Percentiles rank a stretch among this genome's conserved stretches.
phyloP scores from a whole-genome alignment of 225 moss, liverwort and hornwort species.

The Lunularia cruciata region DNA sequence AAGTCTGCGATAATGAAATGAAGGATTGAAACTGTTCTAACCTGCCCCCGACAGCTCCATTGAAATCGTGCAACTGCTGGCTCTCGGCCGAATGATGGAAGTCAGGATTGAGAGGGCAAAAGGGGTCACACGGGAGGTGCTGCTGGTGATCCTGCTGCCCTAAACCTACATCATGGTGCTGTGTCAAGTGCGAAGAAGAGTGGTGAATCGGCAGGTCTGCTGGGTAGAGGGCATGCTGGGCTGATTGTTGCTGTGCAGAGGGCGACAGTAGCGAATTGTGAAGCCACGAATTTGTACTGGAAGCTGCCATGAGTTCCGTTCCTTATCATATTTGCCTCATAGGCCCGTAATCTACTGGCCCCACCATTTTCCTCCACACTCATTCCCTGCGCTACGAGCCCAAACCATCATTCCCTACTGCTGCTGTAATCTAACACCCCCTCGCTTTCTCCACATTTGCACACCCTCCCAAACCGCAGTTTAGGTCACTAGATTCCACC shows the following conservation, averaged over 20 bases:
- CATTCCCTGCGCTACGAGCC: slow-evolving; percentile 9
- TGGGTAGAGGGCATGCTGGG: slow-evolving; percentile 60
- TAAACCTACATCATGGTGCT: slow-evolving; percentile 53
- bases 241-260: slow-evolving; percentile 58
- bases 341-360: neutral
- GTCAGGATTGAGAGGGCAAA: slow-evolving; percentile 55
- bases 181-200: slow-evolving; percentile 47
- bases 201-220: slow-evolving; percentile 64
- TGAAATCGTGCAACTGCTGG: slow-evolving; percentile 51
- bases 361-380: slow-evolving; percentile 19
- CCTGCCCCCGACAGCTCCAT: slow-evolving; percentile 61
- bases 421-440: neutral
- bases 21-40: slow-evolving; percentile 25
- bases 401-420: slow-evolving; percentile 15
- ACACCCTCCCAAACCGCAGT: neutral
- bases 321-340: slow-evolving; percentile 31
- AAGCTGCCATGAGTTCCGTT: slow-evolving; percentile 61
- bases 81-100: slow-evolving; percentile 65
- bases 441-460: neutral
- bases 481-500: slow-evolving; percentile 23
- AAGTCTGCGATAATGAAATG: neutral
- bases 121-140: slow-evolving; percentile 49
- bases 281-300: slow-evolving; percentile 86
- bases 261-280: slow-evolving; percentile 65
- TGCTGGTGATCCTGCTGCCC: slow-evolving; percentile 41